Conservation (phyloP, 345 rosid genomes). For the Nasturtium officinale region DNA sequence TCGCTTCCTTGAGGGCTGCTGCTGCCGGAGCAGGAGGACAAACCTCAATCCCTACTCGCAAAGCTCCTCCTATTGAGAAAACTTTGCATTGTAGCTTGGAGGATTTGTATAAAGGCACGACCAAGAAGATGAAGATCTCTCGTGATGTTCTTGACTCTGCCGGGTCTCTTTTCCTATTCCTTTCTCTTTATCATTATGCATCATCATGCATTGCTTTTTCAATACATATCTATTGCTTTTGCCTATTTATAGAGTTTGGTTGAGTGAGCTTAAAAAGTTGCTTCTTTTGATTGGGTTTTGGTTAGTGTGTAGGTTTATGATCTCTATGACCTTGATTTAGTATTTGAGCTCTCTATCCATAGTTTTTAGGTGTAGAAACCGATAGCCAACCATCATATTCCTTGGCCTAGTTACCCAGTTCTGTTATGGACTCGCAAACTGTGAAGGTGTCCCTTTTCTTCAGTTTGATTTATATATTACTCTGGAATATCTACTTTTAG, state of each 20-base stretch:
- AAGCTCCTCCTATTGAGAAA: constrained; percentile 63
- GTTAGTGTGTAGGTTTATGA: background rate
- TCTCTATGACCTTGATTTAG: background rate
- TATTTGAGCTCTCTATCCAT: background rate
- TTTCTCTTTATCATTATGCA: background rate
- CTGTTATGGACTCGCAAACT: background rate
- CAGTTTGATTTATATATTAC: background rate
- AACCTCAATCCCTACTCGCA: constrained; percentile 52
- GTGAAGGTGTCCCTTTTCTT: background rate
- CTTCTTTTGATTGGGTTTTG: background rate
- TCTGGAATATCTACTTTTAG: too few species aligned
- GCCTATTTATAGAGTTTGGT: background rate
- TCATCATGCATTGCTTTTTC: background rate
- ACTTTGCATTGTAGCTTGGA: constrained; percentile 68
- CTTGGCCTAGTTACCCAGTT: background rate
- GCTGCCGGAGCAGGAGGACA: constrained; percentile 41
- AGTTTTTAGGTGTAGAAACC: constrained; percentile 3
- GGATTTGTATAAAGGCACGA: constrained; percentile 70
- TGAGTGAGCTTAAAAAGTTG: constrained; percentile 6
- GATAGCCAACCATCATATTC: background rate
- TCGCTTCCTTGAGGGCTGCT: constrained; percentile 49
- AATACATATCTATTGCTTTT: background rate
- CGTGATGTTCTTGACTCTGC: constrained; percentile 67
- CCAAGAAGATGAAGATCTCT: constrained; percentile 89
- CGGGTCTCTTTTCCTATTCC: constrained; percentile 53